A percentile compares a stretch with the other conserved stretches of the same genome.
phyloP scores from a whole-genome alignment of 345 rosid species.

The Chamaenerion angustifolium region DNA sequence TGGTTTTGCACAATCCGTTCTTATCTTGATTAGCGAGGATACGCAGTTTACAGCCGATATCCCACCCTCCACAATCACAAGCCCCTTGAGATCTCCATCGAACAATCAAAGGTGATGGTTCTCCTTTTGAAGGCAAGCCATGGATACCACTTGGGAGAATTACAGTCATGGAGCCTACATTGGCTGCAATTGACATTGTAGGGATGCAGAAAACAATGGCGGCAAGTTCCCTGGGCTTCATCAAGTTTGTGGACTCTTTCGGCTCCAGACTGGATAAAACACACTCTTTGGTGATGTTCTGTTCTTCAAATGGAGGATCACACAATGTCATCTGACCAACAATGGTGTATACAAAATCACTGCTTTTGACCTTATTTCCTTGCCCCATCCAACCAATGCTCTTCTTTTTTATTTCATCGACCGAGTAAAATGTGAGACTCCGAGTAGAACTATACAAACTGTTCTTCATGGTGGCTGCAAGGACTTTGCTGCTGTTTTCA shows the following conservation, averaged over 20 bases:
- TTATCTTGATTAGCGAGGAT: slow-evolving; percentile 28
- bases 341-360: slow-evolving; percentile 34
- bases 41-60: slow-evolving; percentile 63
- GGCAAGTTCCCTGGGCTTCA: slow-evolving; percentile 46
- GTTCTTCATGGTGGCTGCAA: slow-evolving; percentile 55
- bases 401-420: slow-evolving; percentile 57
- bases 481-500: slow-evolving; percentile 36
- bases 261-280: slow-evolving; percentile 38
- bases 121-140: slow-evolving; percentile 46
- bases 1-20: slow-evolving; percentile 7
- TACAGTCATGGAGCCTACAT: slow-evolving; percentile 17
- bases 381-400: slow-evolving; percentile 50
- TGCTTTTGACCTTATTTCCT: slow-evolving; percentile 39
- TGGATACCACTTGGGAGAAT: slow-evolving; percentile 76
- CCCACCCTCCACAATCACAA: slow-evolving; percentile 99
- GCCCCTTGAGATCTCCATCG: slow-evolving; percentile 67
- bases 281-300: slow-evolving; percentile 35
- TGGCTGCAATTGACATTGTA: slow-evolving; percentile 9
- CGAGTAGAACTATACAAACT: slow-evolving; percentile 19
- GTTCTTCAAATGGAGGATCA: slow-evolving; percentile 14
- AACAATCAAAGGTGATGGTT: slow-evolving; percentile 53
- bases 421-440: slow-evolving; percentile 44
- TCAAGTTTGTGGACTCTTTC: slow-evolving; percentile 15
- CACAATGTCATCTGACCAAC: slow-evolving; percentile 53
- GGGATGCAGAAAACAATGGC: slow-evolving; percentile 33